These are phyloP conservation scores for Trametes versicolor DNA, from an alignment of 1,284 basidiomycete species.

Conservation along the genomic window DNA sequence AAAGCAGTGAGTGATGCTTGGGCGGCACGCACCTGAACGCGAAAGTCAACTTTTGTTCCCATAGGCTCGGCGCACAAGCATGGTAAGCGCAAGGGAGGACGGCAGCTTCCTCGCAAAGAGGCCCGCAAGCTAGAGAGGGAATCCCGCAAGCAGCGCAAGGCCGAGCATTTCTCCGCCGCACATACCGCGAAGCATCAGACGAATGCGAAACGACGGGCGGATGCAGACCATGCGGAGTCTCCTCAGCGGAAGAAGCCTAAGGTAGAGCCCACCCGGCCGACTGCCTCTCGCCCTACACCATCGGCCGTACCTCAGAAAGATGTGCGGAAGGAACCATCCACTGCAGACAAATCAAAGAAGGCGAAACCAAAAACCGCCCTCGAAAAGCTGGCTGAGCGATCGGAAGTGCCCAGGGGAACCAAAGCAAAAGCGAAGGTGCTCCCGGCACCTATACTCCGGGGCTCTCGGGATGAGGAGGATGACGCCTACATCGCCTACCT, in stretches of 20 bases:
- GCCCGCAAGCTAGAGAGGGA: conserved; percentile 68
- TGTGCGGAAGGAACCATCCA: neutral
- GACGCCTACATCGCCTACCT: conserved; percentile 46
- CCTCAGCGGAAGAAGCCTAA: conserved; percentile 58
- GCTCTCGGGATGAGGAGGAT: conserved; percentile 41
- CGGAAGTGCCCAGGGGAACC: conserved; percentile 25
- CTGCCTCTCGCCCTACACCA: conserved; percentile 10
- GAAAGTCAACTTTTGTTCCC: neutral
- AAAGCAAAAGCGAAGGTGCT: conserved; percentile 17
- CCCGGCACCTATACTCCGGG: conserved; percentile 23
- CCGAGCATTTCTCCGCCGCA: conserved; percentile 57
- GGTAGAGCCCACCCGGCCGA: conserved; percentile 21
- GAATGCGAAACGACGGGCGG: conserved; percentile 43
- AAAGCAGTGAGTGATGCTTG: conserved; percentile 18
- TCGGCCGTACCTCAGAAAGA: conserved; percentile 5
- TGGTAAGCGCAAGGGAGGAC: conserved; percentile 32
- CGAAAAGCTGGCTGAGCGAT: conserved; percentile 46
- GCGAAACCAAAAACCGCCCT: conserved; percentile 38
- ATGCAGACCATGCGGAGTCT: conserved; percentile 52
- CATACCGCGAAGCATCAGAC: conserved; percentile 37
- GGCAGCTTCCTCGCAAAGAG: conserved; percentile 64
- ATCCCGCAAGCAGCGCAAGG: conserved; percentile 67
- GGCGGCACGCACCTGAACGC: neutral
- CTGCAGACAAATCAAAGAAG: conserved; percentile 9
- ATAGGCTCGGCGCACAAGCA: conserved; percentile 28